These are phyloP conservation scores for Malus orientalis DNA, from an alignment of 306 rosid genomes.

Conservation along the genomic window DNA sequence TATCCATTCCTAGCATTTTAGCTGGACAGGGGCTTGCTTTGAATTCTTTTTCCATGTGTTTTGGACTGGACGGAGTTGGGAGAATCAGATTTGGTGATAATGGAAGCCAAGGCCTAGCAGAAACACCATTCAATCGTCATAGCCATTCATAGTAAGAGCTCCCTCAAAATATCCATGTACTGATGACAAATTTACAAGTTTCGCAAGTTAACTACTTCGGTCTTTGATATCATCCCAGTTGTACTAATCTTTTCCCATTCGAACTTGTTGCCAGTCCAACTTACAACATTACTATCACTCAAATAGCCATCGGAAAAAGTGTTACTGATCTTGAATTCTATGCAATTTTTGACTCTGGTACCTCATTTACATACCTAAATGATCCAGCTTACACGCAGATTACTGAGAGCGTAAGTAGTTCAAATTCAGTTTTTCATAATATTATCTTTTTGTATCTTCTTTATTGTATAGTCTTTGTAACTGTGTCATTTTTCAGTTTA, in stretches of 20 bases:
- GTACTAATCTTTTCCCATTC: constrained; percentile 13
- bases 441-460: constrained; percentile 1
- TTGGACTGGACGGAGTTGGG: constrained; percentile 53
- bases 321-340: constrained; percentile 36
- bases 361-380: constrained; percentile 71
- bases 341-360: constrained; percentile 83
- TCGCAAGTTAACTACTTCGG: not conserved
- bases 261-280: constrained; percentile 43
- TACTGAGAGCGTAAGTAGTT: constrained; percentile 45
- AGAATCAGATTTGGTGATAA: constrained; percentile 79
- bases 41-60: constrained; percentile 91
- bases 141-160: constrained; percentile 39
- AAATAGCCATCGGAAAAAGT: constrained; percentile 41
- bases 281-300: constrained; percentile 65
- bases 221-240: constrained; percentile 3
- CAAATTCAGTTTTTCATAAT: not conserved
- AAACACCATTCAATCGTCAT: constrained; percentile 57
- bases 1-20: constrained; percentile 77
- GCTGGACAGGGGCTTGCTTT: constrained; percentile 51
- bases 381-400: constrained; percentile 69
- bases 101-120: constrained; percentile 48
- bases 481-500: constrained; percentile 45
- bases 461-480: not conserved
- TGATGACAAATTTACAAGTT: not conserved
- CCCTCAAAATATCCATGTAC: not conserved